A percentile compares a stretch with the other conserved stretches of the same genome.
phyloP scores from a whole-genome alignment of 208 protist genomes.

The Phytomonas sp. region DNA sequence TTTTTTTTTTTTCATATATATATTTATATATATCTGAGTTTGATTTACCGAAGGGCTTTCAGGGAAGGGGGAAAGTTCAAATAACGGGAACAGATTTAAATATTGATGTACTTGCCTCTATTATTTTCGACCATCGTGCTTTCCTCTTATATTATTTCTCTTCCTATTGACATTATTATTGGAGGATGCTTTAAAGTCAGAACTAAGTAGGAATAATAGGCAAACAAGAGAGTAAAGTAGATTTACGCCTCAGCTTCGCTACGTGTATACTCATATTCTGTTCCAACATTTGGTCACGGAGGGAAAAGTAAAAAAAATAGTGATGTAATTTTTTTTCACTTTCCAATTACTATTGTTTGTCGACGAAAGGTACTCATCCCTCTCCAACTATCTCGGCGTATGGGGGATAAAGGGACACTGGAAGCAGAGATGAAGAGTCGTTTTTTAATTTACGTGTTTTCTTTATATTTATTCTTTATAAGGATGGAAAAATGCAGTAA shows the following conservation, averaged over 20 bases:
- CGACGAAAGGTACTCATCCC: not conserved
- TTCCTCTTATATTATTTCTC: not conserved
- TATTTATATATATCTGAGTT: not conserved
- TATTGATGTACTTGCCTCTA: not conserved
- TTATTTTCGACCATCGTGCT: not conserved
- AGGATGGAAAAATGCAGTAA: not conserved
- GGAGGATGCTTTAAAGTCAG: not conserved
- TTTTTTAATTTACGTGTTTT: conserved; percentile 16
- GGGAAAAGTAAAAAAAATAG: not conserved
- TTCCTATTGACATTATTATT: not conserved
- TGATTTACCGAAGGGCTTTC: not conserved
- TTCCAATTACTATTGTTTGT: not conserved
- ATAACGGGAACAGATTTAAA: not conserved
- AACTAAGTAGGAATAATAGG: not conserved
- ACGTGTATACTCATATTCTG: conserved; percentile 11
- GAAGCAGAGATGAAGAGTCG: not conserved
- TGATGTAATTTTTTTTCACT: not conserved
- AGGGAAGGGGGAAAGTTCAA: not conserved
- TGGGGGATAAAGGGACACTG: not conserved
- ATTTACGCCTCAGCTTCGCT: conserved; percentile 7
- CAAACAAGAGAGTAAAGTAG: not conserved
- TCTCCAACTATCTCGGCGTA: not conserved
- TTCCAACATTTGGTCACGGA: not conserved
- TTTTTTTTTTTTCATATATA: not conserved
- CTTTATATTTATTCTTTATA: not conserved